Percentiles rank a stretch among this genome's conserved stretches.
Conservation (phyloP, 768 basidiomycete genomes). For the Fistulinella prunicolor region DNA sequence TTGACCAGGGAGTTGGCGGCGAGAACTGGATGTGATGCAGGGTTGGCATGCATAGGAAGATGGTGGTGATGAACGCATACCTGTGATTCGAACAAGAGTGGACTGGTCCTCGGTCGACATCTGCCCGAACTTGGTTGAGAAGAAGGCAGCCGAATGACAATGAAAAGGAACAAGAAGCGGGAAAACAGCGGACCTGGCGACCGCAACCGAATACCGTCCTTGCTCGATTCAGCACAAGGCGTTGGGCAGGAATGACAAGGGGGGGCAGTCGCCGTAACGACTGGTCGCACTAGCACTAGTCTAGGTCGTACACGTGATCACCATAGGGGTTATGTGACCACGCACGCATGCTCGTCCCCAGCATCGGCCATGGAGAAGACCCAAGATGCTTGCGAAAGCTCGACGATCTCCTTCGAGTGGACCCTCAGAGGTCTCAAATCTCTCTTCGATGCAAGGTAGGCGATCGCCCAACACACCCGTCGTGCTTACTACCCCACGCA, state of each 20-base stretch:
- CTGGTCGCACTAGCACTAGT: too few relatives aligned
- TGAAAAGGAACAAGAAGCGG: not conserved
- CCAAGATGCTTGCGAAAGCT: slow-evolving; percentile 48
- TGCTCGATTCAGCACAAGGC: too few relatives aligned
- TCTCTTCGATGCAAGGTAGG: slow-evolving; percentile 69
- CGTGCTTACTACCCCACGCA: not conserved
- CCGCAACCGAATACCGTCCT: too few relatives aligned
- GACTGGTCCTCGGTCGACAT: slow-evolving; percentile 21
- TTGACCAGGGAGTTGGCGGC: slow-evolving; percentile 74
- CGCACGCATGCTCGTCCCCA: too few relatives aligned
- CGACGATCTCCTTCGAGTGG: slow-evolving; percentile 72
- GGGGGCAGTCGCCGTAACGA: slow-evolving; percentile 4
- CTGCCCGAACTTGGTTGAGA: too few relatives aligned
- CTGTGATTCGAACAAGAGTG: slow-evolving; percentile 26
- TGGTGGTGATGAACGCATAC: slow-evolving; percentile 1
- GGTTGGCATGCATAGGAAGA: not conserved
- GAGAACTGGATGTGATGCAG: slow-evolving; percentile 52
- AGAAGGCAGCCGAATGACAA: not conserved
- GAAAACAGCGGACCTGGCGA: too few relatives aligned
- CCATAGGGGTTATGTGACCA: not conserved
- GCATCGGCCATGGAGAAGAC: slow-evolving; percentile 27
- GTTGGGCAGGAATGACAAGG: too few relatives aligned
- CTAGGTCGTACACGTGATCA: too few relatives aligned
- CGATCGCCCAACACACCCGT: not conserved
- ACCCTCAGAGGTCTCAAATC: slow-evolving; percentile 64